Percentiles rank a stretch among this genome's conserved stretches.
These are phyloP conservation scores for Parafenestella ontariensis DNA, from an alignment of 2,329 filamentous ascomycete species.

Conservation along the genomic window DNA sequence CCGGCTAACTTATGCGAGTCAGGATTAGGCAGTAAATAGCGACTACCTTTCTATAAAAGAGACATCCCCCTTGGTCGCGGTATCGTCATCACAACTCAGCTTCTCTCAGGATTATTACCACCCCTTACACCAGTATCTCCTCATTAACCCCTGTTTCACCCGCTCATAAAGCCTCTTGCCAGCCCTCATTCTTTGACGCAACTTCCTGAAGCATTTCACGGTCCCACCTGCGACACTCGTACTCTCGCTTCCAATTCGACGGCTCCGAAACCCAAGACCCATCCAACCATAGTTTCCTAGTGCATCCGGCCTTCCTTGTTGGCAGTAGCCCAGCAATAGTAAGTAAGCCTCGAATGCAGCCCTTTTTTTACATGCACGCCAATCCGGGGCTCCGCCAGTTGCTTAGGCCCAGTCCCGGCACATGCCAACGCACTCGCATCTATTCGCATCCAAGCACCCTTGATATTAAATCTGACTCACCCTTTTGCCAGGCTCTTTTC, in stretches of 20 bases:
- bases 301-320: slow-evolving; percentile 14
- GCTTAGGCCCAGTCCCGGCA: slow-evolving; percentile 20
- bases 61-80: slow-evolving; percentile 22
- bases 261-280: slow-evolving; percentile 22
- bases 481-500: slow-evolving; percentile 29
- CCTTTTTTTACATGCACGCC: slow-evolving; percentile 26
- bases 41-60: slow-evolving; percentile 30
- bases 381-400: slow-evolving; percentile 34
- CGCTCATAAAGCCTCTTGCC: slow-evolving; percentile 15
- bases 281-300: slow-evolving; percentile 25
- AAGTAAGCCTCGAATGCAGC: slow-evolving; percentile 44
- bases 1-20: slow-evolving; percentile 35
- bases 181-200: neutral
- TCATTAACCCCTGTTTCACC: slow-evolving; percentile 5
- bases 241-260: slow-evolving; percentile 23
- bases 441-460: slow-evolving; percentile 14
- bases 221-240: slow-evolving; percentile 8
- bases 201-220: slow-evolving; percentile 4
- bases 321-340: slow-evolving; percentile 25
- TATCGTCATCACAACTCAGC: slow-evolving; percentile 16
- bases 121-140: slow-evolving; percentile 10
- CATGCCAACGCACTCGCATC: slow-evolving; percentile 40
- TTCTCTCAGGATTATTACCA: slow-evolving; percentile 6
- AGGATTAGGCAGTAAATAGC: slow-evolving; percentile 32
- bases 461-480: slow-evolving; percentile 50